Base-by-base conservation (phyloP, 305 asterid genomes). In the Rubia balearica region DNA sequence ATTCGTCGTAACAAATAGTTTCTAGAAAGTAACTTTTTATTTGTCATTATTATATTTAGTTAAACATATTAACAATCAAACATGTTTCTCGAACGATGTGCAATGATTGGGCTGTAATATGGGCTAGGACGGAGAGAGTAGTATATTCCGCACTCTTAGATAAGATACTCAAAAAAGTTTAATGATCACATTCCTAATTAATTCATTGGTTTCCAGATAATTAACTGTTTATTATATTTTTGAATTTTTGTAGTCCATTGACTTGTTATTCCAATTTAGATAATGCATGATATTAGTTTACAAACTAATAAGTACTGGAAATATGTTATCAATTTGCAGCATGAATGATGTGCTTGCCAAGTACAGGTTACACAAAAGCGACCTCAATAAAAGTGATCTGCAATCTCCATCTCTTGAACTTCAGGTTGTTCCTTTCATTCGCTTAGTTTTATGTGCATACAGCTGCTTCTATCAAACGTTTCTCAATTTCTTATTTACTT, bases 281-380 rank as follows among this genome's bases (percentile, higher is more conserved):
- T 8, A 14, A 14, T 19, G 14, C 5, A 51, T n/a, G 22, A 17
- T 17, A 51, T 14, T 51, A 51, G 3, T 17, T 17, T 17, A 51
- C 22, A 51, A 51, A 17, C 24, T 51, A 51, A 51, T 51, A 51
- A 17, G 59, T 1, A 17, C 22, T 51, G 59, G 22, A n/a, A 51
- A 17, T 51, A 16, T 51, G 59, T 51, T 16, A 51, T 4, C 38
- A 33, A 33, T 51, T 0, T 17, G 59, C 59, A 51, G 59, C 59
- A 51, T 51, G 59, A n/a, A 17, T 51, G 59, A 51, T 16, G 22
- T 51, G 59, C 59, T 51, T 51, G 59, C 59, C 59, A 51, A 51
- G 59, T 17, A 51, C 59, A 51, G 59, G 8, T 51, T n/a, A 17
- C 59, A 51, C 22, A 17, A 51, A 17, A n/a, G 21, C 59, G 14